Base-by-base conservation (phyloP, 495 filamentous ascomycete genomes). In the Aspergillus avenaceus region DNA sequence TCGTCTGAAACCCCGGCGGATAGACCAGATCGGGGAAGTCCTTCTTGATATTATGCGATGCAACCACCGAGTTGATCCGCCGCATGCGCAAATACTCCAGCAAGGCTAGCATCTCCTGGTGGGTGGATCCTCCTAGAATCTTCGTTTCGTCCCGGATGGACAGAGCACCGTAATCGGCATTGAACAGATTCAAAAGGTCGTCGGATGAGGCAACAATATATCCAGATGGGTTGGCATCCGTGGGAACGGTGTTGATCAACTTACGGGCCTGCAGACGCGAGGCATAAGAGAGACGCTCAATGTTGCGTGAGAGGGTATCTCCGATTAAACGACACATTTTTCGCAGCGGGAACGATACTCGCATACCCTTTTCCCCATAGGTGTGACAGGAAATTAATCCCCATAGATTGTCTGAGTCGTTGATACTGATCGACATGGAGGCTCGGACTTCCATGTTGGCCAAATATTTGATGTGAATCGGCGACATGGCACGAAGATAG, bases 251-350 rank as follows among this genome's bases (percentile, higher is more conserved):
- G 31, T 70, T 71, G 50, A 72, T 68, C 5, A 71, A 40, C 23
- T 70, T 70, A 24, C 65, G 60, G 12, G 65, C 69, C 52, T 96
- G 88, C 0, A 96, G 72, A 21, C 90, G 80, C 1, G 88, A 91
- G 2, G 88, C 85, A 58, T 95, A 96, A 0, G 88, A 93, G 3
- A 96, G 76, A 21, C 91, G 80, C 61, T 96, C 91, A 28, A 97
- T 90, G 55, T 95, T 96, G 41, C 87, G 74, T 2, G 91, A 93
- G 3, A 88, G 88, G 0, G 82, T 87, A 54, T 97, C 92, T 4
- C 91, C 89, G 22, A 97, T 79, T 13, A 96, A 69, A n/a, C 90
- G 81, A 62, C 92, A 97, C 85, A 97, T 90, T 66, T 95, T 96
- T 12, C 91, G 80, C 32, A 96, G 87, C 0, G 91, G 90, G 58